Conservation (phyloP, 768 basidiomycete genomes). For the Agrocybe chaxingu region DNA sequence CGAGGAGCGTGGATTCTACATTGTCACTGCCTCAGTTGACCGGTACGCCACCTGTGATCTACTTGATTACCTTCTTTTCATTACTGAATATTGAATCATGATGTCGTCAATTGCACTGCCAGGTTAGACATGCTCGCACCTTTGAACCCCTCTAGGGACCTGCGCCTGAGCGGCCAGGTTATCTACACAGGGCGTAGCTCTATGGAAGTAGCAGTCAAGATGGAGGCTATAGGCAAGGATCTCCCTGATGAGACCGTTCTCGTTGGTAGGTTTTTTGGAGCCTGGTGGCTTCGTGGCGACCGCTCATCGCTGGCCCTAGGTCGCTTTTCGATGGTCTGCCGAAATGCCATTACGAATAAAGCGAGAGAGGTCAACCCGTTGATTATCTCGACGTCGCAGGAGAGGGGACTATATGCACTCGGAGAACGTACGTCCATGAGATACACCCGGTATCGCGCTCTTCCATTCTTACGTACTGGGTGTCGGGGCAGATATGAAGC, state of each 20-base stretch:
- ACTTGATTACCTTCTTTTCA: too few relatives aligned
- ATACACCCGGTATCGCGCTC: background rate
- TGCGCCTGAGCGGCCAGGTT: conserved; percentile 77
- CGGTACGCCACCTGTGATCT: conserved; percentile 34
- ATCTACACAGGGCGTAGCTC: conserved; percentile 74
- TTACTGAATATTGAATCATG: too few relatives aligned
- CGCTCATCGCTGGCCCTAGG: conserved; percentile 36
- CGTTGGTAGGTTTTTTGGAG: conserved; percentile 41
- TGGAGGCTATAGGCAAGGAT: conserved; percentile 60
- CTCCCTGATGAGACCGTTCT: conserved; percentile 58
- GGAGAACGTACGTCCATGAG: conserved; percentile 56
- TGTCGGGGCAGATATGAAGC: conserved; percentile 50
- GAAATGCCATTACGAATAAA: conserved; percentile 63
- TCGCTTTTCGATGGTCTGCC: conserved; percentile 90
- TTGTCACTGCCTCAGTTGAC: conserved; percentile 84
- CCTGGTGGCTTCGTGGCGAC: background rate
- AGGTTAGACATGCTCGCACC: conserved; percentile 69
- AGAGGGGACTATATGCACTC: conserved; percentile 56
- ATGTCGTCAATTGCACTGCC: background rate
- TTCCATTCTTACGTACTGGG: background rate
- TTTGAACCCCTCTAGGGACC: conserved; percentile 58
- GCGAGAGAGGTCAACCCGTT: conserved; percentile 66
- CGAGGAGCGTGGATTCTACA: conserved; percentile 67
- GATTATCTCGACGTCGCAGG: conserved; percentile 55
- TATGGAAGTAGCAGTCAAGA: conserved; percentile 85